These are phyloP conservation scores for Gonapodya prolifera DNA, from an alignment of 192 early-diverging fungal genomes.

Conservation along the genomic window DNA sequence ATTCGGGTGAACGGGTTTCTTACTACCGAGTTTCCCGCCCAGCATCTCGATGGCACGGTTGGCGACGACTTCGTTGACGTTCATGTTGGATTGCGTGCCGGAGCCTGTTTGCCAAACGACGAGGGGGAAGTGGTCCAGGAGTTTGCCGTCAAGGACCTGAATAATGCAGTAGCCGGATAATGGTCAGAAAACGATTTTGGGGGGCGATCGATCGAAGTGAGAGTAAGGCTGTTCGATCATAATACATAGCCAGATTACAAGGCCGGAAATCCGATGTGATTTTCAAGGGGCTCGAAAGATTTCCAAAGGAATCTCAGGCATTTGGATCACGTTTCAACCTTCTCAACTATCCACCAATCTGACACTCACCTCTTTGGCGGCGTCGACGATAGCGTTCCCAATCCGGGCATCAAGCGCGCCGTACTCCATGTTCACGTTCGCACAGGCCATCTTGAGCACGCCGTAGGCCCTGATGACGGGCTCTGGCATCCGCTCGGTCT, in stretches of 20 bases:
- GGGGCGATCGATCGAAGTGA: background rate
- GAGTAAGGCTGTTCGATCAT: background rate
- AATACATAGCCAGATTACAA: constrained; percentile 3
- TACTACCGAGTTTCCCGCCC: constrained; percentile 73
- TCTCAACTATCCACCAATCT: no score
- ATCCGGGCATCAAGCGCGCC: constrained; percentile 61
- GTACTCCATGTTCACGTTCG: constrained; percentile 85
- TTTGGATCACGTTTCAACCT: background rate
- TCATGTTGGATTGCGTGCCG: constrained; percentile 98
- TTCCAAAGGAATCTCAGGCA: no score
- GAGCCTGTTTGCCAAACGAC: constrained; percentile 98
- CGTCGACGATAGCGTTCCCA: constrained; percentile 77
- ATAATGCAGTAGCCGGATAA: background rate
- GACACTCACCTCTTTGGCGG: constrained; percentile 59
- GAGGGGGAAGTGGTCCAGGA: constrained; percentile 92
- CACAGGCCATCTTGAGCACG: constrained; percentile 89
- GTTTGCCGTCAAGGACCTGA: constrained; percentile 77
- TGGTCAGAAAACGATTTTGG: background rate
- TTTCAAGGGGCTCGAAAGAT: background rate
- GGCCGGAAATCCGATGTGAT: constrained; percentile 7
- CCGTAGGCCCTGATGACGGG: constrained; percentile 92
- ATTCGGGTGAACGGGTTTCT: constrained; percentile 98
- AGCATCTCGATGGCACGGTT: constrained; percentile 97
- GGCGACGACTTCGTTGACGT: constrained; percentile 89
- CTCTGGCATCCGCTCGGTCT: constrained; percentile 85